Base-by-base conservation (phyloP, 805 yeast genomes). In the Wickerhamomyces ciferrii region DNA sequence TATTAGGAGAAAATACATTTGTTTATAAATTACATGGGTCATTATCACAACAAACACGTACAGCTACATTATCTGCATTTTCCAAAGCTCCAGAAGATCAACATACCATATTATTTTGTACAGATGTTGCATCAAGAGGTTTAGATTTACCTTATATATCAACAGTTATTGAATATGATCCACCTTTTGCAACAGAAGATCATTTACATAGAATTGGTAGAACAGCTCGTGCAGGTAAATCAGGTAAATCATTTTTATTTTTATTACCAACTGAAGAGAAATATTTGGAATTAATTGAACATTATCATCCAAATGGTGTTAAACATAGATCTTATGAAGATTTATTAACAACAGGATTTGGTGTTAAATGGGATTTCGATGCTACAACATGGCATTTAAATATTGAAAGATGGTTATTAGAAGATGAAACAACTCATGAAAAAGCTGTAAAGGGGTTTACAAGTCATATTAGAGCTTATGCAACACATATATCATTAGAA, bases 41-140 rank as follows among this genome's bases (percentile, higher is more conserved):
- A 0, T 70, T 94, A 49, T 74, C 89, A 0, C 99, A 94, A 63
- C 90, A 81, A 52, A 71, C 77, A 17, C 84, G 99, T 68, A 79
- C 95, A 0, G 66, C 87, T 0, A 91, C 97, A 0, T 72, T 65
- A 50, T 69, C 51, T 47, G 68, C 72, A 35, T 74, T 68, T 51
- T 62, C 63, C 56, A 65, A 59, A 43, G 61, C 57, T 39, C 69
- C 63, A 1, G 69, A 69, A 36, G 70, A 74, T 7, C 74, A 74
- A 47, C 83, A 83, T 56, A 74, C 84, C 2, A 74, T 94, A 19
- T 72, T 94, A 58, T 79, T 94, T 55, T 92, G 98, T 72, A 94
- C 99, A 0, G 99, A 94, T 74, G 98, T 94, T 50, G 99, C 97
- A 0, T 83, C 98, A 31, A 81, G 99, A 69, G 99, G 99, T 51